phyloP scores from a whole-genome alignment of 495 filamentous ascomycete species.

The Letharia lupina region DNA sequence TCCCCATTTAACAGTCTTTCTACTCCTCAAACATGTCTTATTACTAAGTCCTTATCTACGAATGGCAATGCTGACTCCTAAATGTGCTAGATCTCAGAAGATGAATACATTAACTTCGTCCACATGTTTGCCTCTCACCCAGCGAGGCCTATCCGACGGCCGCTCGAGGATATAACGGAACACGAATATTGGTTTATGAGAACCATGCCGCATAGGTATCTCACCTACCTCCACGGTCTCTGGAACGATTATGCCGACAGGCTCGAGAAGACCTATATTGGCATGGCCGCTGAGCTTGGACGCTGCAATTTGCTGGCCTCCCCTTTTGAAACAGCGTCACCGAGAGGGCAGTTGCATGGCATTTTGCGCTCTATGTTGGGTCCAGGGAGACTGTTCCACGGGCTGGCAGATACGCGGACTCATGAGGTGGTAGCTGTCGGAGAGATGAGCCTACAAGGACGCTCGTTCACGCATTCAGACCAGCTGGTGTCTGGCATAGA shows the following conservation, averaged over 20 bases:
- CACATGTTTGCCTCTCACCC: conserved; percentile 7
- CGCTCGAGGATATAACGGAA: background rate
- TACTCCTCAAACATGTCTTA: no score
- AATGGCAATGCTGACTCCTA: no score
- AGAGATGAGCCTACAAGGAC: background rate
- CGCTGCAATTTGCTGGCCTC: conserved; percentile 2
- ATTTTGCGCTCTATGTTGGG: conserved; percentile 11
- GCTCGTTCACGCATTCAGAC: background rate
- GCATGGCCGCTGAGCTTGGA: conserved; percentile 3
- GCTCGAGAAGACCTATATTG: conserved; percentile 6
- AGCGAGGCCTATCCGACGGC: conserved; percentile 1
- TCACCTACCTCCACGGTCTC: background rate
- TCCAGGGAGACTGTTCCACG: background rate
- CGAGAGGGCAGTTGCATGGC: background rate
- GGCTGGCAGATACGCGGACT: background rate
- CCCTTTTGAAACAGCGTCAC: background rate
- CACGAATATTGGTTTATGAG: background rate
- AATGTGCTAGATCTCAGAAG: background rate
- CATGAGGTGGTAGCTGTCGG: background rate
- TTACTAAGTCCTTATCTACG: no score
- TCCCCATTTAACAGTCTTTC: no score
- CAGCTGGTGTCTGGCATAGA: background rate
- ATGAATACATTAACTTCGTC: conserved; percentile 7
- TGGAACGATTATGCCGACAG: conserved; percentile 8
- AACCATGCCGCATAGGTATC: background rate